phyloP scores from a whole-genome alignment of 2,329 filamentous ascomycete genomes.

The Beauveria varroae region DNA sequence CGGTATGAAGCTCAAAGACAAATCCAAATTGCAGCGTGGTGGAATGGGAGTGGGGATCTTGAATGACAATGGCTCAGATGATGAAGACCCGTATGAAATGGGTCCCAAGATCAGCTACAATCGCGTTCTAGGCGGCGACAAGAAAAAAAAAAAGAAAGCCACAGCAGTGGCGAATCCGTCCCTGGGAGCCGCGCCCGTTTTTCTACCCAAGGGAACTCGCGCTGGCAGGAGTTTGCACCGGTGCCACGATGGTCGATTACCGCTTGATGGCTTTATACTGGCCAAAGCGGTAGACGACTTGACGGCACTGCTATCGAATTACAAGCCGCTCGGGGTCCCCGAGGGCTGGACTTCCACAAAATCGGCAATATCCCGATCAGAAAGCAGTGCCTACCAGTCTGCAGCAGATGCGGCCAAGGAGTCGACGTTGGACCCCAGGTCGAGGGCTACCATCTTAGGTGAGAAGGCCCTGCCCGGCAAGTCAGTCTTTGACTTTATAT shows the following conservation, averaged over 20 bases:
- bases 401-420: conserved; percentile 70
- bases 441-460: conserved; percentile 72
- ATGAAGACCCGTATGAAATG: conserved; percentile 89
- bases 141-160: conserved; percentile 58
- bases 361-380: conserved; percentile 15
- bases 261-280: conserved; percentile 73
- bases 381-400: conserved; percentile 45
- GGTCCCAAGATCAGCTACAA: conserved; percentile 88
- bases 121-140: conserved; percentile 70
- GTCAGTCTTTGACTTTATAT: conserved; percentile 91
- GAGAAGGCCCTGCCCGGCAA: conserved; percentile 76
- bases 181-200: conserved; percentile 61
- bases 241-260: conserved; percentile 77
- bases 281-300: conserved; percentile 42
- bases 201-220: conserved; percentile 53
- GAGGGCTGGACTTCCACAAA: conserved; percentile 65
- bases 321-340: conserved; percentile 61
- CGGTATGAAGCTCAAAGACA: conserved; percentile 41
- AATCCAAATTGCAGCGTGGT: conserved; percentile 37
- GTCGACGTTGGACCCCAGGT: conserved; percentile 66
- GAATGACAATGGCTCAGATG: conserved; percentile 90
- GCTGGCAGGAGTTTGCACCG: conserved; percentile 36
- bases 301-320: conserved; percentile 28
- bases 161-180: conserved; percentile 54
- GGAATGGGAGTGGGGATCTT: conserved; percentile 83